phyloP scores from a whole-genome alignment of 345 rosid species.

The Aethionema arabicum region DNA sequence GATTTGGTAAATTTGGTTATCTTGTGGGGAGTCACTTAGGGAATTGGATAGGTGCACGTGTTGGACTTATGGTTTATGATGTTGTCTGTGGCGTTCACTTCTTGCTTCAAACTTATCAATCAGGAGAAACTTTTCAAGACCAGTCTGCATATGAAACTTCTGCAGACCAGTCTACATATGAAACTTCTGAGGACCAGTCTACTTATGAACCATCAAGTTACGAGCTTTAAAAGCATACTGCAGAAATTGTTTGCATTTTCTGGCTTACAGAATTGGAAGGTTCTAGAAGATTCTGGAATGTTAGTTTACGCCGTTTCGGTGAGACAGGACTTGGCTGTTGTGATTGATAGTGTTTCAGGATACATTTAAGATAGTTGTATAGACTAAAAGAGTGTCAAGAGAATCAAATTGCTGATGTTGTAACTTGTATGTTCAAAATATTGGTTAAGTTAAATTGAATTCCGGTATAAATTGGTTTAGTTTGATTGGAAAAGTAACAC shows the following conservation, averaged over 20 bases:
- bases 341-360: background rate
- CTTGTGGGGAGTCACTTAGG: constrained; percentile 90
- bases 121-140: constrained; percentile 34
- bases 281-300: constrained; percentile 7
- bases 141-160: constrained; percentile 19
- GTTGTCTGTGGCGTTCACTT: constrained; percentile 68
- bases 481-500: background rate
- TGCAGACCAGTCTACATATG: constrained; percentile 14
- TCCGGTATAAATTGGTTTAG: background rate
- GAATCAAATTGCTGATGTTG: background rate
- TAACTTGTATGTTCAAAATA: background rate
- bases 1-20: constrained; percentile 82
- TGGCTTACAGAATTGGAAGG: constrained; percentile 1
- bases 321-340: background rate
- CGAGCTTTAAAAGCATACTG: constrained; percentile 23
- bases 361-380: constrained; percentile 30
- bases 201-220: constrained; percentile 23
- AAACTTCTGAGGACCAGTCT: constrained; percentile 9
- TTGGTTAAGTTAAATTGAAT: constrained; percentile 3
- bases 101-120: constrained; percentile 47
- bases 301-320: background rate
- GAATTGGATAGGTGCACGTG: constrained; percentile 95
- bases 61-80: constrained; percentile 90
- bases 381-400: constrained; percentile 22
- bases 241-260: background rate